A percentile compares a stretch with the other conserved stretches of the same genome.
Evolutionary conservation across 2,329 filamentous ascomycete species (phyloP).

Genomic region (Aspergillus bombycis): DNA sequence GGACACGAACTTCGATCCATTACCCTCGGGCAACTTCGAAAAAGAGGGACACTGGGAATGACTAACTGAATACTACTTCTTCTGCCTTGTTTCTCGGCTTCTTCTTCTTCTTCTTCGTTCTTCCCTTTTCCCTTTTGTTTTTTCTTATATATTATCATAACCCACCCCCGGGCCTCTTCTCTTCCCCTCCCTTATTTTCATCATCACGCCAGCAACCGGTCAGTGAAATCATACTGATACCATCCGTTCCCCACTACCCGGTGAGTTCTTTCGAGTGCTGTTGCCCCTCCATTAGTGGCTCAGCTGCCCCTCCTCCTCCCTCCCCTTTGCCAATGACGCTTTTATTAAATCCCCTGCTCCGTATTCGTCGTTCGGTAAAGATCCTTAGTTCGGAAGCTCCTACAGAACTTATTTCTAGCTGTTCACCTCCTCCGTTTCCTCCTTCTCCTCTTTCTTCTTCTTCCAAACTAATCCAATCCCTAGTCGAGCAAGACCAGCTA

Average conservation of each 20-base stretch:
- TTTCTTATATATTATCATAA: neutral
- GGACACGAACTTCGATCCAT: neutral
- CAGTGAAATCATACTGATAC: constrained; percentile 41
- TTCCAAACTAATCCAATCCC: constrained; percentile 8
- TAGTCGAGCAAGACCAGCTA: constrained; percentile 5
- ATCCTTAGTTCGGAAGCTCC: constrained; percentile 11
- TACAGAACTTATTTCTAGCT: constrained; percentile 19
- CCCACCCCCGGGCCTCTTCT: neutral
- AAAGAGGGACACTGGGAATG: neutral
- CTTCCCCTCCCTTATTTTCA: neutral
- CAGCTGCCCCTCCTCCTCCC: constrained; percentile 15
- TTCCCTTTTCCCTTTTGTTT: neutral
- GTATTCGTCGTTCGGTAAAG: constrained; percentile 33
- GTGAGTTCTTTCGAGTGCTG: constrained; percentile 34
- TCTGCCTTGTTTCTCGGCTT: neutral
- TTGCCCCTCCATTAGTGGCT: constrained; percentile 25
- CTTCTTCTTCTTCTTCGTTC: neutral
- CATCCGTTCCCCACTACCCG: constrained; percentile 40
- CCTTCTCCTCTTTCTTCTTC: neutral
- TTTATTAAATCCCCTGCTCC: constrained; percentile 20
- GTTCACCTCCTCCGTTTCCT: constrained; percentile 11
- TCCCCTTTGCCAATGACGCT: constrained; percentile 15
- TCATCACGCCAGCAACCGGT: constrained; percentile 10
- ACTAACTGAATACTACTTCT: constrained; percentile 3
- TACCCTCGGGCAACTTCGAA: constrained; percentile 1